Base-by-base conservation (phyloP, 2,329 filamentous ascomycete genomes). In the Teratosphaeria pseudoeucalypti region DNA sequence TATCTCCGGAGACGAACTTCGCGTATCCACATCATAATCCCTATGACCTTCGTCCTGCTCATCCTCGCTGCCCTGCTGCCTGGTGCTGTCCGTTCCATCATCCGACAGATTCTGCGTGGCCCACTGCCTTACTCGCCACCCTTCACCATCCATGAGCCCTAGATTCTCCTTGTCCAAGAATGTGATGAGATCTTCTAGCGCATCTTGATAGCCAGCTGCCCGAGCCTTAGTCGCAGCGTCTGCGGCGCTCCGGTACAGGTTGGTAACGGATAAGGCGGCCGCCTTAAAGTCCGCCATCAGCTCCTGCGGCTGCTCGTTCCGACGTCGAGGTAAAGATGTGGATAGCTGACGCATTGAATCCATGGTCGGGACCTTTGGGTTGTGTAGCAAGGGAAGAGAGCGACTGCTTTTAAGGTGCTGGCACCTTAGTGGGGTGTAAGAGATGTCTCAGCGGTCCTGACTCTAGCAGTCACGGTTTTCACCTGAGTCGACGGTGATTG, bases 181-280 rank as follows among this genome's bases (percentile, higher is more conserved):
- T 16, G 81, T 76, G n/a, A 96, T 77, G 5, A 99, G 78, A 66
- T 97, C 92, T 64, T 96, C 90, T 43, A 99, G 78, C 43, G 92
- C 95, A 71, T 97, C 92, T 73, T 96, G 92, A 68, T 96, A 97
- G 29, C 94, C 94, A 47, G 92, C 87, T 56, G 83, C 77, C 56
- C 89, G 85, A 54, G 90, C 85, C 68, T 86, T 86, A 56, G 86
- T 81, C 72, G 94, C 86, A 55, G 89, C 88, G 34, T 85, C 81
- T 12, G 89, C 87, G 2, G 92, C 92, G 47, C 87, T 92, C 76
- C 96, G 96, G 78, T 97, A 97, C 14, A 99, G 85, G 70, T 95
- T 96, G 55, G 94, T 97, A 58, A 97, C 92, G 6, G 91, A 95
- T 37, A 96, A 81, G 23, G 94, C 94, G 37, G 94, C 94, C 16